Conservation (phyloP, 306 rosid genomes). For the Lotus japonicus region DNA sequence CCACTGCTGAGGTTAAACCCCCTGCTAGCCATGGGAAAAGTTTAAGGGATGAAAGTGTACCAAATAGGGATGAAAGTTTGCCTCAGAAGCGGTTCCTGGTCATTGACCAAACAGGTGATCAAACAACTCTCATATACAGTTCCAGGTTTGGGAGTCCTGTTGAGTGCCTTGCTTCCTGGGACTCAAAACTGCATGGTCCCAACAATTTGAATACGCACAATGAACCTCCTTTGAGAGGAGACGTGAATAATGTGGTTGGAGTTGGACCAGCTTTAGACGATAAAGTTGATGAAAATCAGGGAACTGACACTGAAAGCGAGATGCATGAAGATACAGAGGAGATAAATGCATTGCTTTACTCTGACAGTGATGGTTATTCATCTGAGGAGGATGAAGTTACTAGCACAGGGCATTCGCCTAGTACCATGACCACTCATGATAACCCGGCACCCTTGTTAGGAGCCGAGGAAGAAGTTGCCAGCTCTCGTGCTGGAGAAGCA, state of each 20-base stretch:
- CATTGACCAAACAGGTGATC: conserved; percentile 63
- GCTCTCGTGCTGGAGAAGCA: conserved; percentile 41
- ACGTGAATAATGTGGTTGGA: conserved; percentile 30
- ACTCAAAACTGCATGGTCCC: conserved; percentile 23
- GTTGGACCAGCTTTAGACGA: conserved; percentile 37
- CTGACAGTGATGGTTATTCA: conserved; percentile 55
- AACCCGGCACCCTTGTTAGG: conserved; percentile 16
- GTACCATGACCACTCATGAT: conserved; percentile 56
- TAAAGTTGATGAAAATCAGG: conserved; percentile 40
- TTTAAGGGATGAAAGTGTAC: conserved; percentile 20
- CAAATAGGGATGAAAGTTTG: conserved; percentile 20
- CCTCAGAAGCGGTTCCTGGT: conserved; percentile 59
- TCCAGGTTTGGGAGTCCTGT: conserved; percentile 51
- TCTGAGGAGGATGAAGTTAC: conserved; percentile 87
- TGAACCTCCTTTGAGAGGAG: conserved; percentile 27
- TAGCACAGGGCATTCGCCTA: conserved; percentile 94
- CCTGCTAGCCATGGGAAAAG: conserved; percentile 17
- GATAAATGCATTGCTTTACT: conserved; percentile 84
- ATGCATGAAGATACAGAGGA: conserved; percentile 95
- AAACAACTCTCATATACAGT: conserved; percentile 54
- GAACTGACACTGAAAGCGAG: conserved; percentile 56
- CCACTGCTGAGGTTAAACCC: conserved; percentile 24
- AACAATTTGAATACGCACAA: conserved; percentile 26
- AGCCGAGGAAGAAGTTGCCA: conserved; percentile 61
- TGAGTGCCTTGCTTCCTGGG: conserved; percentile 52